Evolutionary conservation across 2,329 filamentous ascomycete species (phyloP).

Genomic region (Stachybotrys elegans): DNA sequence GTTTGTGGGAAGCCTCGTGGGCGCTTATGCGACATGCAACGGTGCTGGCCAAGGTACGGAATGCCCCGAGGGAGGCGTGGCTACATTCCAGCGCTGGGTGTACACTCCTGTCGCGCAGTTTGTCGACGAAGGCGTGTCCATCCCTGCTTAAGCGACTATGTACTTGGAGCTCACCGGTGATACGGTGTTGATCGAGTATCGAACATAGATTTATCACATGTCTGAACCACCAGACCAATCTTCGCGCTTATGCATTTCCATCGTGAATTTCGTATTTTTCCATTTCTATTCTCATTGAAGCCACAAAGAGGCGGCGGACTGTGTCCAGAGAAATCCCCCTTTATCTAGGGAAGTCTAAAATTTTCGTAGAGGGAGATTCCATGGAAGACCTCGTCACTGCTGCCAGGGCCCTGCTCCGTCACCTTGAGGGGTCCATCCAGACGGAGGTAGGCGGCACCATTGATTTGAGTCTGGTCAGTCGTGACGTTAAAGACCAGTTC

Average conservation of each 20-base stretch:
- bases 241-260: no score
- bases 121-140: neutral
- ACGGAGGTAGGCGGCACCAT: neutral
- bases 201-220: no score
- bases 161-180: no score
- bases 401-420: neutral
- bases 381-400: neutral
- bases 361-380: neutral
- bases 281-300: no score
- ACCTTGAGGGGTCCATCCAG: neutral
- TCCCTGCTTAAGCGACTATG: neutral
- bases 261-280: no score
- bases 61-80: neutral
- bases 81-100: neutral
- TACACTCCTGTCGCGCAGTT: slow-evolving; percentile 1
- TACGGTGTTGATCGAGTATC: no score
- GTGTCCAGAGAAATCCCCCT: no score
- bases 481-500: neutral
- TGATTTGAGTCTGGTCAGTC: neutral
- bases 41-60: slow-evolving; percentile 3
- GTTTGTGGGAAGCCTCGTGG: slow-evolving; percentile 12
- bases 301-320: no score
- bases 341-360: neutral
- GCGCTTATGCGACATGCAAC: slow-evolving; percentile 12
- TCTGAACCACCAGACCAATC: no score